These are phyloP conservation scores for Scleromitrula shiraiana DNA, from an alignment of 2,329 filamentous ascomycete genomes.

Conservation along the genomic window DNA sequence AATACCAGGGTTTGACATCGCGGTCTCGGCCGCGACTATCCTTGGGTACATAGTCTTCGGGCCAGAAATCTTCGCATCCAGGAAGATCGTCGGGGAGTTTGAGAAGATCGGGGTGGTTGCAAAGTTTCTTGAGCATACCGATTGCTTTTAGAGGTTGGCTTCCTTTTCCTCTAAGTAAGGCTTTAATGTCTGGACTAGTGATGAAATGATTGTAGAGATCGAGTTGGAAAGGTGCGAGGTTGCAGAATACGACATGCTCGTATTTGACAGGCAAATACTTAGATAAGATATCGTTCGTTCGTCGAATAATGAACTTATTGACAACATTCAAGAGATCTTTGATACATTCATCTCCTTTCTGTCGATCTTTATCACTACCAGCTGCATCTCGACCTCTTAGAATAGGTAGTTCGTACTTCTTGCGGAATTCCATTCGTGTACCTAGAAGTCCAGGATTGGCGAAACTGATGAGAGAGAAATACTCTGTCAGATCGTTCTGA, in stretches of 20 bases:
- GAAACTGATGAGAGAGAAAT: slow-evolving; percentile 92
- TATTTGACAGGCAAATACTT: slow-evolving; percentile 98
- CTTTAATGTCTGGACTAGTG: slow-evolving; percentile 88
- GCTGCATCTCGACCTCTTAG: slow-evolving; percentile 84
- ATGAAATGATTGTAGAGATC: slow-evolving; percentile 97
- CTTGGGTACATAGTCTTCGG: slow-evolving; percentile 81
- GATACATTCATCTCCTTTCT: slow-evolving; percentile 77
- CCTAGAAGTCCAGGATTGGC: slow-evolving; percentile 91
- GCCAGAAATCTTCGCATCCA: slow-evolving; percentile 73
- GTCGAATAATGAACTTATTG: slow-evolving; percentile 97
- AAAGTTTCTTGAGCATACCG: slow-evolving; percentile 93
- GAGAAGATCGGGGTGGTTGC: slow-evolving; percentile 93
- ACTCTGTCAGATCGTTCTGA: slow-evolving; percentile 97
- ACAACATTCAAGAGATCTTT: slow-evolving; percentile 74
- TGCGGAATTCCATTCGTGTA: slow-evolving; percentile 83
- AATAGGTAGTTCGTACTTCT: slow-evolving; percentile 89
- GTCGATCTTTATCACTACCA: slow-evolving; percentile 72
- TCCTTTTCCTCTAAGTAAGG: slow-evolving; percentile 82
- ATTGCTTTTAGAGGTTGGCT: slow-evolving; percentile 96
- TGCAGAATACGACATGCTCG: slow-evolving; percentile 98
- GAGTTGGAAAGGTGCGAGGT: slow-evolving; percentile 83
- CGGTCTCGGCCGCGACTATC: slow-evolving; percentile 82
- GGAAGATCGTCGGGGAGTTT: slow-evolving; percentile 77
- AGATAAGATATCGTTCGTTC: slow-evolving; percentile 94
- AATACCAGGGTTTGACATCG: slow-evolving; percentile 92